phyloP scores from a whole-genome alignment of 495 filamentous ascomycete genomes.

The Usnea hakonensis region DNA sequence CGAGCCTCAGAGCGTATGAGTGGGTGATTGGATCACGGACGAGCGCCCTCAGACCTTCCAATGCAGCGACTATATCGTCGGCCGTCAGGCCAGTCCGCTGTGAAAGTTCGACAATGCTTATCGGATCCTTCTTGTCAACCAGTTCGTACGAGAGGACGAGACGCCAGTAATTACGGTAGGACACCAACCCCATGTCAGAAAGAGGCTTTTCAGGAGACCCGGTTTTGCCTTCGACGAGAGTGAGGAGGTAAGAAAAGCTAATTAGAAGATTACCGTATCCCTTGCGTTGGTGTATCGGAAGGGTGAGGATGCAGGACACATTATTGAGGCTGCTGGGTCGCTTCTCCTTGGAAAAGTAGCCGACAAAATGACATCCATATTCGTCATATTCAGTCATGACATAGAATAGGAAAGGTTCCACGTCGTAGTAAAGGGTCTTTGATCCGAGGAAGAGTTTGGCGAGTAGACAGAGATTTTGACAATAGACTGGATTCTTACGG shows the following conservation, averaged over 20 bases:
- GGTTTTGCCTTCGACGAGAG: conserved; percentile 84
- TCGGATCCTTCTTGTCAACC: conserved; percentile 51
- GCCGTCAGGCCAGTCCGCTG: conserved; percentile 90
- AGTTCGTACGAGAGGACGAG: conserved; percentile 78
- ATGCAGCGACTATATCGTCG: conserved; percentile 87
- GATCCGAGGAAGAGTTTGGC: conserved; percentile 95
- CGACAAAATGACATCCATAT: conserved; percentile 90
- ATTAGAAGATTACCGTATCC: conserved; percentile 95
- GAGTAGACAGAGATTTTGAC: conserved; percentile 91
- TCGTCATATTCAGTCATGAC: conserved; percentile 96
- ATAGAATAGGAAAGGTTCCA: conserved; percentile 97
- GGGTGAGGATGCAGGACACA: conserved; percentile 90
- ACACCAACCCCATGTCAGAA: conserved; percentile 94
- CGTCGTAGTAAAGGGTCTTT: conserved; percentile 97
- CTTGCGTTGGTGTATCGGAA: conserved; percentile 94
- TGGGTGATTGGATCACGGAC: conserved; percentile 84
- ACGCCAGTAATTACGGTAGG: conserved; percentile 95
- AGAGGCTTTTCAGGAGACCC: conserved; percentile 96
- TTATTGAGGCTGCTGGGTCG: conserved; percentile 92
- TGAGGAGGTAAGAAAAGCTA: conserved; percentile 95
- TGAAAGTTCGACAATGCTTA: conserved; percentile 75
- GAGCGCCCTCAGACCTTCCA: conserved; percentile 81
- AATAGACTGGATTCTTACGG: conserved; percentile 93
- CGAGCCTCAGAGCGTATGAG: conserved; percentile 79
- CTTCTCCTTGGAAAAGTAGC: conserved; percentile 99